phyloP scores from a whole-genome alignment of 306 rosid species.

The Vachellia collinsii region DNA sequence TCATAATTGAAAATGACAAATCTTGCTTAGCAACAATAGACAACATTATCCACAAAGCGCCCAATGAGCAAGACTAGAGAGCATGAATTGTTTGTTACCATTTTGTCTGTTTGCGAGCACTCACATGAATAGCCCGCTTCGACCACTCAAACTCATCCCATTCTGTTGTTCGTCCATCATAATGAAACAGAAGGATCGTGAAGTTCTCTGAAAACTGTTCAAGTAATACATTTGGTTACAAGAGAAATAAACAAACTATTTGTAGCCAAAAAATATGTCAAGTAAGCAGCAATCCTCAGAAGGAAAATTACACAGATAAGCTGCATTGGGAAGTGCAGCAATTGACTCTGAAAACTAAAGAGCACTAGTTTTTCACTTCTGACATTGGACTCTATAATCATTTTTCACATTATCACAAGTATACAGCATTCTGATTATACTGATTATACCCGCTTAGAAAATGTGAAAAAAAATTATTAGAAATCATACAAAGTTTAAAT shows the following conservation, averaged over 20 bases:
- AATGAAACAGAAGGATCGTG: slow-evolving; percentile 91
- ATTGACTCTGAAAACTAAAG: neutral
- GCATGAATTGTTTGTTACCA: slow-evolving; percentile 56
- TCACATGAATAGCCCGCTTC: slow-evolving; percentile 88
- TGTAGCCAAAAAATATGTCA: neutral
- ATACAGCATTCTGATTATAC: neutral
- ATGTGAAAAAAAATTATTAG: neutral
- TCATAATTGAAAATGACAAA: slow-evolving; percentile 32
- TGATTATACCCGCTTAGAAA: neutral
- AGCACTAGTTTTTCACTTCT: neutral
- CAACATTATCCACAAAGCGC: slow-evolving; percentile 20
- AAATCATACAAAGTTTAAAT: neutral
- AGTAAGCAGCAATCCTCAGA: neutral
- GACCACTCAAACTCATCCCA: slow-evolving; percentile 99
- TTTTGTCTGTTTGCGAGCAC: slow-evolving; percentile 86
- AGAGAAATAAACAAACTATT: slow-evolving; percentile 23
- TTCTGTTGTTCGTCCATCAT: slow-evolving; percentile 92
- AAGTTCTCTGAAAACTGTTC: slow-evolving; percentile 92
- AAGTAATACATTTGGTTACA: slow-evolving; percentile 42
- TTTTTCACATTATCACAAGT: neutral
- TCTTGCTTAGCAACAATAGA: slow-evolving; percentile 15
- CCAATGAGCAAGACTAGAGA: slow-evolving; percentile 9
- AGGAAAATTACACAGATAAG: neutral
- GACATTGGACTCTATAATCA: neutral
- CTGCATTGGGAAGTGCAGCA: neutral